A percentile compares a stretch with the other conserved stretches of the same genome.
phyloP scores from a whole-genome alignment of 352 stramenopile species.

The Globisporangium irregulare region DNA sequence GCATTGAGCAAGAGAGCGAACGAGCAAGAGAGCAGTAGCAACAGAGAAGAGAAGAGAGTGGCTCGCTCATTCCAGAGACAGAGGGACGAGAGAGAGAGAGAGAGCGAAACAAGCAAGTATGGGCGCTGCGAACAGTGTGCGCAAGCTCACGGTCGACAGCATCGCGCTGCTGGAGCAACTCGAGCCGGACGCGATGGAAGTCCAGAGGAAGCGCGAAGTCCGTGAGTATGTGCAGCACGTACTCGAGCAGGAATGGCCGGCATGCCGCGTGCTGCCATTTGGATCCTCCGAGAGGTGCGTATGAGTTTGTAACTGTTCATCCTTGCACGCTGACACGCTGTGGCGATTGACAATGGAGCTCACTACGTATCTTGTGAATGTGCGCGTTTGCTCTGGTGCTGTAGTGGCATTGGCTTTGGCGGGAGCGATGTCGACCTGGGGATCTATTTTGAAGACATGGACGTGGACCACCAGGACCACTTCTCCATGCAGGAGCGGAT shows the following conservation, averaged over 20 bases:
- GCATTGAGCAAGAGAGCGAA: constrained; percentile 6
- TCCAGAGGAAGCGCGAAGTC: constrained; percentile 46
- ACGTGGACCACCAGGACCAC: constrained; percentile 51
- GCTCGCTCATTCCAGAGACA: not conserved
- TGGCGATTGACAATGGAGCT: not conserved
- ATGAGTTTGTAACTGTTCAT: not conserved
- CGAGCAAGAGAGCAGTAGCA: constrained; percentile 1
- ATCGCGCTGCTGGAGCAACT: constrained; percentile 78
- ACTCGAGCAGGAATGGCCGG: constrained; percentile 52
- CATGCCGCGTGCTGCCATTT: constrained; percentile 62
- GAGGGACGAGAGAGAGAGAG: constrained; percentile 2
- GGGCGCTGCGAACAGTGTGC: constrained; percentile 75
- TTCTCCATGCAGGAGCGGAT: constrained; percentile 57
- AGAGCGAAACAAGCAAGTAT: constrained; percentile 29
- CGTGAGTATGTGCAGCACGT: constrained; percentile 48
- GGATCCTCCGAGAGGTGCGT: constrained; percentile 75
- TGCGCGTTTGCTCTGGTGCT: not conserved
- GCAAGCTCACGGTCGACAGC: constrained; percentile 79
- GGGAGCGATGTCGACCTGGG: constrained; percentile 79
- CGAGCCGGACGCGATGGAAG: constrained; percentile 62
- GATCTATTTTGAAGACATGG: constrained; percentile 77
- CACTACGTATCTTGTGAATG: constrained; percentile 12
- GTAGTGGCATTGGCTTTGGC: constrained; percentile 68
- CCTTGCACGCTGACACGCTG: not conserved
- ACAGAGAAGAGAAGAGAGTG: not conserved